Evolutionary conservation across 2,329 filamentous ascomycete genomes (phyloP).

Genomic region (Malbranchea zuffiana): DNA sequence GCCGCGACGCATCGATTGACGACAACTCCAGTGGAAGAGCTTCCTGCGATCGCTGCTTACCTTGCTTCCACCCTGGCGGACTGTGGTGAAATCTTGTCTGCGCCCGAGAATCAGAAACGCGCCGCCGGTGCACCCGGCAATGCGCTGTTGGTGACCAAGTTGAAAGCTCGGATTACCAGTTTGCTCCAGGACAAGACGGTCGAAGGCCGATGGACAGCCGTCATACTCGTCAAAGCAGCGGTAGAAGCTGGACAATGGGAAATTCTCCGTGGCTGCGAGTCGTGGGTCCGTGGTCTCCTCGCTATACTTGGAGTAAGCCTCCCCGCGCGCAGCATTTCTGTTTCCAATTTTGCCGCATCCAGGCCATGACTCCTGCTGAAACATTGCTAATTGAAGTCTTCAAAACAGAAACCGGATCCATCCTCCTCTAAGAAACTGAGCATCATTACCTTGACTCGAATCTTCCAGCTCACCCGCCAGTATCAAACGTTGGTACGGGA

Average conservation of each 20-base stretch:
- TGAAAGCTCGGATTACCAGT: constrained; percentile 66
- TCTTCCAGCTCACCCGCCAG: constrained; percentile 71
- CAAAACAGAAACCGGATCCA: constrained; percentile 61
- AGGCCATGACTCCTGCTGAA: too few species aligned
- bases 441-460: constrained; percentile 66
- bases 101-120: constrained; percentile 46
- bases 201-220: constrained; percentile 66
- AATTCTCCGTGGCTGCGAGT: constrained; percentile 57
- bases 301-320: constrained; percentile 55
- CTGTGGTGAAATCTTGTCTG: constrained; percentile 52
- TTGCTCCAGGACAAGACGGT: constrained; percentile 65
- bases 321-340: too few species aligned
- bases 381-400: not conserved
- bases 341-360: constrained; percentile 5
- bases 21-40: constrained; percentile 58
- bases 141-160: constrained; percentile 63
- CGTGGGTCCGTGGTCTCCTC: constrained; percentile 69
- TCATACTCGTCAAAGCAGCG: constrained; percentile 66
- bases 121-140: constrained; percentile 54
- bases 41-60: constrained; percentile 61
- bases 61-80: constrained; percentile 49
- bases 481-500: constrained; percentile 77
- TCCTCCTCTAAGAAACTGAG: constrained; percentile 63
- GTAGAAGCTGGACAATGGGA: constrained; percentile 81
- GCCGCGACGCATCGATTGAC: constrained; percentile 46